Percentiles rank a stretch among this genome's conserved stretches.
Conservation (phyloP, 2,329 filamentous ascomycete genomes). For the Botryosphaeria dothidea region DNA sequence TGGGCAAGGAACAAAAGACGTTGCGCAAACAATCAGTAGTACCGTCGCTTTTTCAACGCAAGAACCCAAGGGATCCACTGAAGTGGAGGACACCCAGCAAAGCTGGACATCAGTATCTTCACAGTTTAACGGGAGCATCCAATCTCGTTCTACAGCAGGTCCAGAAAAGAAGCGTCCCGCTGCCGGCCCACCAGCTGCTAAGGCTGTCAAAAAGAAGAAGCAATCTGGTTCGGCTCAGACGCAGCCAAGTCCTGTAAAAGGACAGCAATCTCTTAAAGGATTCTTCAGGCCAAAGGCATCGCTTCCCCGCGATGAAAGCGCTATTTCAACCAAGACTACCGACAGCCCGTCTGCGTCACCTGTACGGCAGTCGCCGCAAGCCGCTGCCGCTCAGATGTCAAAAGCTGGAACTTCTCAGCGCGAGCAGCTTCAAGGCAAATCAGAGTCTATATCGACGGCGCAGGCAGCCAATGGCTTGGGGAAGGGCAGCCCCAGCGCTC, state of each 20-base stretch:
- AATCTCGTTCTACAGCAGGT: not conserved
- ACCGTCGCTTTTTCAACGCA: not conserved
- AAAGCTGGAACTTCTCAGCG: not conserved
- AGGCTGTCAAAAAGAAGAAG: conserved; percentile 20
- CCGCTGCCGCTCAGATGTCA: not conserved
- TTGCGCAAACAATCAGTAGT: not conserved
- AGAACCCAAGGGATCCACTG: not conserved
- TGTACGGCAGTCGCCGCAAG: conserved; percentile 30
- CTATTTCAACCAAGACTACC: not conserved
- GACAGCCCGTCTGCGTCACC: conserved; percentile 22
- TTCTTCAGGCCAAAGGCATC: conserved; percentile 16
- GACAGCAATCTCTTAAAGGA: conserved; percentile 18
- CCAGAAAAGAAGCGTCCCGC: conserved; percentile 31
- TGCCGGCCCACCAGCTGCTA: conserved; percentile 24
- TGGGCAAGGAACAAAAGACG: not conserved
- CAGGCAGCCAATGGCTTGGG: not conserved
- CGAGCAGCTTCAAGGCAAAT: not conserved
- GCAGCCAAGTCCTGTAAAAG: not conserved
- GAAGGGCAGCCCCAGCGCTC: not conserved
- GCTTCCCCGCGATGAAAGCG: not conserved
- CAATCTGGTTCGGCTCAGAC: not conserved
- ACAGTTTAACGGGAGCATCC: not conserved
- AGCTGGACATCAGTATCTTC: not conserved
- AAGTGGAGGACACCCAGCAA: not conserved
- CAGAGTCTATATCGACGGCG: not conserved